These are phyloP conservation scores for Globisporangium acanthophoron DNA, from an alignment of 352 stramenopile genomes.

Conservation along the genomic window DNA sequence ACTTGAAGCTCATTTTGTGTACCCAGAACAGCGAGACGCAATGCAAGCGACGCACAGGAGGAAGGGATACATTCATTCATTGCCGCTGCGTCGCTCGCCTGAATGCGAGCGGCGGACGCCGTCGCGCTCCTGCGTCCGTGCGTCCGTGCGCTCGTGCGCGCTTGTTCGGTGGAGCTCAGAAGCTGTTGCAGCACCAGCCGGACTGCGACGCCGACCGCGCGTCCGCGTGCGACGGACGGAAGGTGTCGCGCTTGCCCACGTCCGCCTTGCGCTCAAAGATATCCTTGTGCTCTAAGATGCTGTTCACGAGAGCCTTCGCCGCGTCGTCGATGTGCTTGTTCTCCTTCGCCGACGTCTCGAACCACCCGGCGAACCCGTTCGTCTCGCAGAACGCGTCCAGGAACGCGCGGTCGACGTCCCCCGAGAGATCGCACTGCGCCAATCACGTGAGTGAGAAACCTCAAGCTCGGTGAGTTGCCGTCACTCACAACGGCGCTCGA, in stretches of 20 bases:
- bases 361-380: conserved; percentile 91
- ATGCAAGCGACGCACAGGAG: too few species aligned
- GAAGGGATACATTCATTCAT: too few species aligned
- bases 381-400: conserved; percentile 86
- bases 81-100: too few species aligned
- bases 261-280: conserved; percentile 85
- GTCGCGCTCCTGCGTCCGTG: too few species aligned
- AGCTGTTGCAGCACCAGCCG: conserved; percentile 85
- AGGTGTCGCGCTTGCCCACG: conserved; percentile 65
- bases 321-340: conserved; percentile 91
- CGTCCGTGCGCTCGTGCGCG: too few species aligned
- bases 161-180: conserved; percentile 25
- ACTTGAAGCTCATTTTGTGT: too few species aligned
- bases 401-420: conserved; percentile 67
- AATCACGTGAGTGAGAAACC: background rate
- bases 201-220: conserved; percentile 35
- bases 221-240: conserved; percentile 63
- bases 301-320: conserved; percentile 74
- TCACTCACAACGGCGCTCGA: background rate
- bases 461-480: background rate
- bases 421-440: conserved; percentile 77
- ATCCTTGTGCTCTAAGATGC: conserved; percentile 75
- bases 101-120: too few species aligned
- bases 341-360: conserved; percentile 90
- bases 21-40: too few species aligned